These are phyloP conservation scores for Kwoniella mangroviensis DNA, from an alignment of 768 basidiomycete species.

Conservation along the genomic window DNA sequence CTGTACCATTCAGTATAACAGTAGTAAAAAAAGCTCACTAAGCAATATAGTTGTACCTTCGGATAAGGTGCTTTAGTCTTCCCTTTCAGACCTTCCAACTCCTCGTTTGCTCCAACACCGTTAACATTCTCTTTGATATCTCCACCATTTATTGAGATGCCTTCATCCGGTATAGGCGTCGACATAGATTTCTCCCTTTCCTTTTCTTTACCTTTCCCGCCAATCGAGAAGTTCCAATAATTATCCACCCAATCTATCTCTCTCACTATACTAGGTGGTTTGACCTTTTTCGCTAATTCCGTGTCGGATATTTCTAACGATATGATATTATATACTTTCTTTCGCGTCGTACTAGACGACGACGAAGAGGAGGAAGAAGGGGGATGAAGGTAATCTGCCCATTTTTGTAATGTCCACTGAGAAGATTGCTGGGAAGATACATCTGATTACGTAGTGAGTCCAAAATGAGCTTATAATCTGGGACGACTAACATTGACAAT, in stretches of 20 bases:
- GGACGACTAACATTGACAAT: too few species aligned
- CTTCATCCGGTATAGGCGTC: constrained; percentile 1
- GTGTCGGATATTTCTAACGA: constrained; percentile 92
- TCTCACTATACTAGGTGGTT: constrained; percentile 75
- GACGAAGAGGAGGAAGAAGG: constrained; percentile 60
- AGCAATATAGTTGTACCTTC: constrained; percentile 92
- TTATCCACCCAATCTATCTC: constrained; percentile 97
- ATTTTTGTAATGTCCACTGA: constrained; percentile 86
- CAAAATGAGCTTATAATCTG: too few species aligned
- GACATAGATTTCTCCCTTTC: constrained; percentile 3
- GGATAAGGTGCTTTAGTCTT: constrained; percentile 60
- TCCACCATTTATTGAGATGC: background rate
- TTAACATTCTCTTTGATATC: background rate
- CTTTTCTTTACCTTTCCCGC: constrained; percentile 60
- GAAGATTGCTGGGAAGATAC: constrained; percentile 84
- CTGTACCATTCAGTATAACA: background rate
- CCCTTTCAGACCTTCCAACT: constrained; percentile 16
- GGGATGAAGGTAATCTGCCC: constrained; percentile 79
- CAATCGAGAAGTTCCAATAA: constrained; percentile 80
- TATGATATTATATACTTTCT: constrained; percentile 92
- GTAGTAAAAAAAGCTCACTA: constrained; percentile 57
- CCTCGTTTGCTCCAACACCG: constrained; percentile 11
- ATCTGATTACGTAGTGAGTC: constrained; percentile 60
- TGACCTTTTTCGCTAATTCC: constrained; percentile 73
- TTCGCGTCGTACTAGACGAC: constrained; percentile 12